phyloP scores from a whole-genome alignment of 2,329 filamentous ascomycete genomes.

The Trichoderma sp. region DNA sequence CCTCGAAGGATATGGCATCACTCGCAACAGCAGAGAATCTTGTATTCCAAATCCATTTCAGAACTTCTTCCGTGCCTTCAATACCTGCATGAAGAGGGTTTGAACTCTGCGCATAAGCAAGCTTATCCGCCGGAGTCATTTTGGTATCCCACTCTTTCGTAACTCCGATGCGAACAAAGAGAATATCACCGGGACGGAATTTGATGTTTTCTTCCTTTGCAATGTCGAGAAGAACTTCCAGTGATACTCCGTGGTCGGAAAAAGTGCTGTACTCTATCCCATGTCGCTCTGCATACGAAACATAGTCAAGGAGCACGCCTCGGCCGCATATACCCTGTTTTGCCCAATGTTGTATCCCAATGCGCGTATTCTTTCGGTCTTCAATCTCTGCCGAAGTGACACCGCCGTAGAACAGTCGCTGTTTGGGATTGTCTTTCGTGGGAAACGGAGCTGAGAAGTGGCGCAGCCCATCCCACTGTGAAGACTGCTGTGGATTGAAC shows the following conservation, averaged over 20 bases:
- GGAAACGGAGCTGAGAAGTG: not conserved
- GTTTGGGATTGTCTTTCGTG: not conserved
- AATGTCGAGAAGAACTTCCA: not conserved
- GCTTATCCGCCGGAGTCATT: not conserved
- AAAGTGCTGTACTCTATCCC: not conserved
- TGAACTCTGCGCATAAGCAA: not conserved
- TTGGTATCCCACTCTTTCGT: not conserved
- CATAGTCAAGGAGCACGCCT: not conserved
- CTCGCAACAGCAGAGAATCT: conserved; percentile 3
- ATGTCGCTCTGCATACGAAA: not conserved
- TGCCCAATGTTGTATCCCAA: not conserved
- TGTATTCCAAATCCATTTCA: conserved; percentile 1
- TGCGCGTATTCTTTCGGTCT: not conserved
- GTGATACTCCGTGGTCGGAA: not conserved
- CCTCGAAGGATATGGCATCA: not conserved
- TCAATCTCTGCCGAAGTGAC: not conserved
- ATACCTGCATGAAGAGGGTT: not conserved
- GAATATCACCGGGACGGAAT: not conserved
- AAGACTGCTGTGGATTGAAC: not conserved
- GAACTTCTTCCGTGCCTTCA: conserved; percentile 1
- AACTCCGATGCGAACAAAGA: not conserved
- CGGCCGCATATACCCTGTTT: not conserved
- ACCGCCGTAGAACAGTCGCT: not conserved
- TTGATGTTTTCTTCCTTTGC: not conserved
- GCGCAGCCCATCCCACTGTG: not conserved